phyloP scores from a whole-genome alignment of 2,329 filamentous ascomycete species.

The Pseudogymnoascus sp. region DNA sequence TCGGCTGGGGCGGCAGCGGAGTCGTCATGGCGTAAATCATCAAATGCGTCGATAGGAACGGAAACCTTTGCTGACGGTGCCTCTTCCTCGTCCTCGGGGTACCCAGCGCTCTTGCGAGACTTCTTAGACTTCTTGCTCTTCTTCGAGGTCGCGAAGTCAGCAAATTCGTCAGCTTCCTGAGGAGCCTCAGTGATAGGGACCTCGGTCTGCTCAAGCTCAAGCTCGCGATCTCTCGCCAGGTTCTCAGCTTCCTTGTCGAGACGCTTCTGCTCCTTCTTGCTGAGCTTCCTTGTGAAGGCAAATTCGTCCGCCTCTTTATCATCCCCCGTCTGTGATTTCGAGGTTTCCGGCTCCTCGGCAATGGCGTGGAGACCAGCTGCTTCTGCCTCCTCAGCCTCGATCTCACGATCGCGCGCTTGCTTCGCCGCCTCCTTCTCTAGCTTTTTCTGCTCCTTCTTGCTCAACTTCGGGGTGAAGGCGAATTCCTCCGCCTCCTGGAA shows the following conservation, averaged over 20 bases:
- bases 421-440: conserved; percentile 32
- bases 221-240: background rate
- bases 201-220: background rate
- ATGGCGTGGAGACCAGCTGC: background rate
- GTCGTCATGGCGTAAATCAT: conserved; percentile 25
- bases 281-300: conserved; percentile 12
- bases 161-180: conserved; percentile 17
- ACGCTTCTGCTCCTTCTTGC: conserved; percentile 12
- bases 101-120: conserved; percentile 14
- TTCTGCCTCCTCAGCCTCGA: background rate
- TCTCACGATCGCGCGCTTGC: background rate
- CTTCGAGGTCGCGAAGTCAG: conserved; percentile 22
- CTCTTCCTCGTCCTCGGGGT: background rate
- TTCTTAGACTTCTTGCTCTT: conserved; percentile 13
- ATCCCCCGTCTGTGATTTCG: background rate
- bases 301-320: conserved; percentile 18
- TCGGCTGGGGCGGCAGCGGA: conserved; percentile 16
- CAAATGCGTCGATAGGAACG: conserved; percentile 26
- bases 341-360: background rate
- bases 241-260: conserved; percentile 7
- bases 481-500: conserved; percentile 17
- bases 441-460: conserved; percentile 12
- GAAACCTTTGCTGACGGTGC: conserved; percentile 25
- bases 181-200: background rate
- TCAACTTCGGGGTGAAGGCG: conserved; percentile 12